A percentile compares a stretch with the other conserved stretches of the same genome.
Evolutionary conservation across 331 rosid species (phyloP).

Genomic region (Ulmus americana): DNA sequence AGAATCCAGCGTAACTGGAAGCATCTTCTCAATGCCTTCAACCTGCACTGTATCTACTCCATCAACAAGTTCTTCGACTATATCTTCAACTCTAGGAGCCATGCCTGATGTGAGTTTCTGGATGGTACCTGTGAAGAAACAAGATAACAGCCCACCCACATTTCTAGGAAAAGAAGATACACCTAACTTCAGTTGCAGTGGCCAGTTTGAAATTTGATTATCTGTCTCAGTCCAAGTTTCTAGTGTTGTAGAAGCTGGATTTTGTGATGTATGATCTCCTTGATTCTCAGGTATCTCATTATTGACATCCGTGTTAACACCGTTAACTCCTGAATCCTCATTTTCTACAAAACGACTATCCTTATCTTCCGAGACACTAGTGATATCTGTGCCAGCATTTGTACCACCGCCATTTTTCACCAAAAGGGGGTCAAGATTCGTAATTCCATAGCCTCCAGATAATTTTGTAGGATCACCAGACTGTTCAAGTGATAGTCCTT

Average conservation of each 20-base stretch:
- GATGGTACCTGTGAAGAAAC: conserved; percentile 32
- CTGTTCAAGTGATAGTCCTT: conserved; percentile 38
- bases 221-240: conserved; percentile 29
- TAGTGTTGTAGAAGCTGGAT: conserved; percentile 27
- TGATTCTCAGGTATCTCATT: conserved; percentile 25
- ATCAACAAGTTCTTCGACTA: conserved; percentile 45
- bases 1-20: conserved; percentile 76
- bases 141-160: conserved; percentile 31
- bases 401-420: conserved; percentile 42
- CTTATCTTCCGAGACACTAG: conserved; percentile 26
- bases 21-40: conserved; percentile 42
- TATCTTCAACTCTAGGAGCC: conserved; percentile 44
- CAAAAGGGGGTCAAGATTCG: conserved; percentile 34
- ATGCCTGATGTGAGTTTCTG: conserved; percentile 38
- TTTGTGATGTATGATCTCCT: conserved; percentile 31
- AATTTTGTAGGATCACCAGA: conserved; percentile 36
- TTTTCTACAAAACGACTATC: conserved; percentile 24
- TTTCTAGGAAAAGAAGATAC: conserved; percentile 36
- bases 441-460: conserved; percentile 25
- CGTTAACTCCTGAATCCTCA: conserved; percentile 28
- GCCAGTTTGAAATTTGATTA: conserved; percentile 34
- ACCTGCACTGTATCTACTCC: conserved; percentile 36
- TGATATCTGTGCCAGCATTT: conserved; percentile 25
- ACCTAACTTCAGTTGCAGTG: conserved; percentile 34
- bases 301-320: conserved; percentile 21